Conservation (phyloP, 352 stramenopile genomes). For the Phytophthora chlamydospora region DNA sequence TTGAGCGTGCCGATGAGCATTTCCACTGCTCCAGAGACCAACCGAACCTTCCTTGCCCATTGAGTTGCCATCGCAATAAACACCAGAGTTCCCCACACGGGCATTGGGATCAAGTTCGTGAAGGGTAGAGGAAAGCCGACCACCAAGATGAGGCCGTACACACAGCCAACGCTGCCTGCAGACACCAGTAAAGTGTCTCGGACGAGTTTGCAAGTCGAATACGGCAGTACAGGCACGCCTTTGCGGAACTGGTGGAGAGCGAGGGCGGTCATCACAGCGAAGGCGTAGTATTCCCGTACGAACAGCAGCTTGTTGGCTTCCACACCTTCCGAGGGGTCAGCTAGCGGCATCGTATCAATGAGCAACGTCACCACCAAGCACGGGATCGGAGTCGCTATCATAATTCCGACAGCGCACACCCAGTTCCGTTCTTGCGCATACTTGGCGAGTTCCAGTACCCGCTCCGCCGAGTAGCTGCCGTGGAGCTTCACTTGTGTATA, state of each 20-base stretch:
- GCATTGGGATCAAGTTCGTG: constrained; percentile 4
- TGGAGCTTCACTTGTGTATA: constrained; percentile 6
- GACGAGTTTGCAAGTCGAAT: neutral
- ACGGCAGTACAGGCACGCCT: neutral
- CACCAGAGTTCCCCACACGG: constrained; percentile 8
- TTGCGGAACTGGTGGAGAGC: constrained; percentile 1
- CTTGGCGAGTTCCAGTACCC: constrained; percentile 4
- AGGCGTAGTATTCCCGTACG: constrained; percentile 4
- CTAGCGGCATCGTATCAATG: constrained; percentile 2
- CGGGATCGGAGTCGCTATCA: neutral
- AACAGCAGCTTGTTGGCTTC: constrained; percentile 3
- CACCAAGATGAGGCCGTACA: neutral
- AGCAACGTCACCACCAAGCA: constrained; percentile 7
- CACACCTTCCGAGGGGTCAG: neutral
- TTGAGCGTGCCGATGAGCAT: neutral
- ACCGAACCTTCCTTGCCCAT: constrained; percentile 1
- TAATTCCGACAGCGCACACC: neutral
- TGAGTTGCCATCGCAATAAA: neutral
- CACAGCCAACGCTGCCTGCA: neutral
- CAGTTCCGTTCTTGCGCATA: neutral
- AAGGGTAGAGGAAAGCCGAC: constrained; percentile 17
- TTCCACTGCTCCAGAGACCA: too few species aligned
- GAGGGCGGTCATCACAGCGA: neutral
- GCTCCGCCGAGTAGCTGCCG: neutral
- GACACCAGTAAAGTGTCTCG: constrained; percentile 7